Percentiles rank a stretch among this genome's conserved stretches.
Conservation (phyloP, 2,329 filamentous ascomycete genomes). For the Claviceps humidiphila region DNA sequence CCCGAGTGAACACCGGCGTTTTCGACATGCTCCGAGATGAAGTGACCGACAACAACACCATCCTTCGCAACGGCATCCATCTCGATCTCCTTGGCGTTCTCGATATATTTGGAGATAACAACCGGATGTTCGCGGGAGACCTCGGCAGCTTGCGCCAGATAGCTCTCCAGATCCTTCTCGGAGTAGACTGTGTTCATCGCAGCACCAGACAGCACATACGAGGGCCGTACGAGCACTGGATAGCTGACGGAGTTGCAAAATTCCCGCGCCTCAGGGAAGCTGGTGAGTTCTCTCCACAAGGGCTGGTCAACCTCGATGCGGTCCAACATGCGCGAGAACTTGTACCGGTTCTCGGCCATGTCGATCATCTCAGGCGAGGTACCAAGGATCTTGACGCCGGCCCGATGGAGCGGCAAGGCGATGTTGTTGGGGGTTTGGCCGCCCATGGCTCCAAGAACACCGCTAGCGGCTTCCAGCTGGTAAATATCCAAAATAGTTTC, state of each 20-base stretch:
- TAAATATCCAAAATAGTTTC: slow-evolving; percentile 93
- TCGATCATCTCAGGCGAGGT: slow-evolving; percentile 99
- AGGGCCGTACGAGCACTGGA: slow-evolving; percentile 87
- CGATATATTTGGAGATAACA: slow-evolving; percentile 98
- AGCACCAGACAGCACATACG: slow-evolving; percentile 91
- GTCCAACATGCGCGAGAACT: slow-evolving; percentile 97
- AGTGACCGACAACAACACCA: slow-evolving; percentile 83
- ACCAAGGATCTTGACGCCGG: slow-evolving; percentile 84
- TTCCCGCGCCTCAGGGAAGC: slow-evolving; percentile 73
- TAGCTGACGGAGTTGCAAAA: slow-evolving; percentile 88
- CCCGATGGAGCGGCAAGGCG: slow-evolving; percentile 72
- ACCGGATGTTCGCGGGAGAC: slow-evolving; percentile 94
- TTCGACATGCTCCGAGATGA: slow-evolving; percentile 97
- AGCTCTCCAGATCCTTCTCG: slow-evolving; percentile 77
- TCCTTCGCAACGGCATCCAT: slow-evolving; percentile 96
- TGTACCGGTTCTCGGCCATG: slow-evolving; percentile 91
- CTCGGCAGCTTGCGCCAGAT: slow-evolving; percentile 79
- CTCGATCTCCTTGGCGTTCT: slow-evolving; percentile 98
- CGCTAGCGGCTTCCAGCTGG: slow-evolving; percentile 67
- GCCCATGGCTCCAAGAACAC: slow-evolving; percentile 90
- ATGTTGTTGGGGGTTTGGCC: slow-evolving; percentile 98
- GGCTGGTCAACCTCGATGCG: slow-evolving; percentile 91
- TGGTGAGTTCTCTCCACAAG: slow-evolving; percentile 94
- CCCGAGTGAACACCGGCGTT: slow-evolving; percentile 98
- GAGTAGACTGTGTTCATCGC: slow-evolving; percentile 99